phyloP scores from a whole-genome alignment of 1,284 basidiomycete species.

The Tremellales sp. region DNA sequence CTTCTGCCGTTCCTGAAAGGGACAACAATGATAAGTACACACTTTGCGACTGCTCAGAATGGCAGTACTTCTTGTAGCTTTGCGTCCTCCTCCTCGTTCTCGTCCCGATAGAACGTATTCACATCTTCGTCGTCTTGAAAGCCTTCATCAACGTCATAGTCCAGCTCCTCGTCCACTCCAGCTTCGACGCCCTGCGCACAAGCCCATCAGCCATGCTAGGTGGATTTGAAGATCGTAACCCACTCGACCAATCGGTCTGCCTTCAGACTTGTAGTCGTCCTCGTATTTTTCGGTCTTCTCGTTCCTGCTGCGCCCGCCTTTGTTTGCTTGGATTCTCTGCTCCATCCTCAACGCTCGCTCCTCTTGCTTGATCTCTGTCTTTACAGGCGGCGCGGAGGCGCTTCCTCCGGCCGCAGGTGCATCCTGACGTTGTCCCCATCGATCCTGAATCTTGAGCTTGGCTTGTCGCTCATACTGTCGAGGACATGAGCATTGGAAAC shows the following conservation, averaged over 20 bases:
- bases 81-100: constrained; percentile 41
- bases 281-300: constrained; percentile 33
- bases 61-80: constrained; percentile 34
- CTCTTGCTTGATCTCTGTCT: constrained; percentile 25
- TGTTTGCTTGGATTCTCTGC: constrained; percentile 19
- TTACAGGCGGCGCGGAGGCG: constrained; percentile 7
- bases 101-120: constrained; percentile 43
- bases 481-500: constrained; percentile 4
- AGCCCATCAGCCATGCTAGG: background rate
- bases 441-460: constrained; percentile 39
- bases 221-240: constrained; percentile 6
- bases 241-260: constrained; percentile 32
- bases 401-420: too few relatives aligned
- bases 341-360: constrained; percentile 31
- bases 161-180: constrained; percentile 42
- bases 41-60: background rate
- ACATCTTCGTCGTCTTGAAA: constrained; percentile 47
- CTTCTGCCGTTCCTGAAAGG: constrained; percentile 36
- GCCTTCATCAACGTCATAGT: constrained; percentile 43
- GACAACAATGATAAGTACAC: background rate
- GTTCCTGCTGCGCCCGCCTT: constrained; percentile 15
- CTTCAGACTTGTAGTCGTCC: constrained; percentile 38
- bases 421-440: constrained; percentile 36
- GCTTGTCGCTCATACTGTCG: constrained; percentile 39
- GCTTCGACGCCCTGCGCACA: constrained; percentile 36